Conservation (phyloP, 352 stramenopile species). For the Phytophthora ramorum region DNA sequence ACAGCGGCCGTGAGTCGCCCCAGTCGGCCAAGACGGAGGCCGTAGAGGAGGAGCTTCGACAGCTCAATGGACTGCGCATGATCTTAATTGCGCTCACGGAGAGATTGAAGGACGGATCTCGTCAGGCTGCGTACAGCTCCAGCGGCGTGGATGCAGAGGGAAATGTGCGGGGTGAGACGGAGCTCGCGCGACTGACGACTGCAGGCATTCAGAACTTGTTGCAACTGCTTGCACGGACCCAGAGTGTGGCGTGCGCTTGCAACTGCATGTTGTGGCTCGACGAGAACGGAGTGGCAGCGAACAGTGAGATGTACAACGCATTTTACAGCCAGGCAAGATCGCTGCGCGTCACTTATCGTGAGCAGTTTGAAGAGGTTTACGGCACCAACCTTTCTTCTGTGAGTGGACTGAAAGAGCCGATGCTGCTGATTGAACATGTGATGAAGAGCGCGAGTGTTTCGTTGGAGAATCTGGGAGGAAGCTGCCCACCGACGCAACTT, state of each 20-base stretch:
- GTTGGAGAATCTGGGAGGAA: constrained; percentile 45
- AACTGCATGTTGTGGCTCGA: constrained; percentile 77
- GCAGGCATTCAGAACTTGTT: constrained; percentile 74
- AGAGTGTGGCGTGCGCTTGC: constrained; percentile 59
- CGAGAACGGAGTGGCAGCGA: constrained; percentile 55
- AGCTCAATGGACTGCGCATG: constrained; percentile 72
- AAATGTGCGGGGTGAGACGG: constrained; percentile 63
- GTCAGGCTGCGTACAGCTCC: constrained; percentile 48
- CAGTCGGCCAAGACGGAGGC: constrained; percentile 41
- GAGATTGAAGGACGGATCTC: constrained; percentile 68
- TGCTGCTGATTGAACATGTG: constrained; percentile 79
- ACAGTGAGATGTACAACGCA: constrained; percentile 57
- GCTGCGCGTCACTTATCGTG: constrained; percentile 58
- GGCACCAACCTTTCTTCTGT: constrained; percentile 56
- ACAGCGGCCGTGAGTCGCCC: constrained; percentile 39
- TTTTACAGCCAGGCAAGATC: constrained; percentile 75
- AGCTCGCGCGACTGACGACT: constrained; percentile 68
- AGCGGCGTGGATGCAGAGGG: constrained; percentile 40
- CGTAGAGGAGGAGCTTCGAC: constrained; percentile 53
- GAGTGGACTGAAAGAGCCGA: constrained; percentile 52
- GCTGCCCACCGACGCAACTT: constrained; percentile 56
- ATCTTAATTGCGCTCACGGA: constrained; percentile 75
- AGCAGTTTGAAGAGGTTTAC: constrained; percentile 78
- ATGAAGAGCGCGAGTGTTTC: constrained; percentile 72
- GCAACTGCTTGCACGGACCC: constrained; percentile 70